These are phyloP conservation scores for Gossypium arboreum DNA, from an alignment of 345 rosid species.

Conservation along the genomic window DNA sequence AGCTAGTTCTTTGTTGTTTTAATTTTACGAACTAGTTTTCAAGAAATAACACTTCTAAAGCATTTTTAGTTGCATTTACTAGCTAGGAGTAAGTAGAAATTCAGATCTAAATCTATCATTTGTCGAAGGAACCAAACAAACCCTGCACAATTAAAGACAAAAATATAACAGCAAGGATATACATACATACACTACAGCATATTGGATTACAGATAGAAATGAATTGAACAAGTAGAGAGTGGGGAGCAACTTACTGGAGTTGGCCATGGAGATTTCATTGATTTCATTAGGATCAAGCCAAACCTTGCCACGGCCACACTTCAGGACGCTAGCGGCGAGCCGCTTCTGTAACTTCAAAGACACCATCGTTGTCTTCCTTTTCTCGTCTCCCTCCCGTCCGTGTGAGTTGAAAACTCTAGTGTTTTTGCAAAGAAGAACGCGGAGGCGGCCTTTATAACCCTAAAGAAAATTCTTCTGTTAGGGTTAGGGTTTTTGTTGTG, in stretches of 20 bases:
- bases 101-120: background rate
- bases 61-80: no score
- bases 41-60: background rate
- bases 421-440: background rate
- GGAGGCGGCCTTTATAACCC: background rate
- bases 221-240: background rate
- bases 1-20: background rate
- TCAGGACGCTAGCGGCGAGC: conserved; percentile 64
- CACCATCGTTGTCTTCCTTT: conserved; percentile 33
- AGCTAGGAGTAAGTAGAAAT: background rate
- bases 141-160: background rate
- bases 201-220: background rate
- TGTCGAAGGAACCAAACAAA: background rate
- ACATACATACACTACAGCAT: background rate
- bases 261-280: conserved; percentile 70
- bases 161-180: background rate
- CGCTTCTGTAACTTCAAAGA: conserved; percentile 68
- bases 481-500: conserved; percentile 26
- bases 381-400: conserved; percentile 3
- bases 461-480: background rate
- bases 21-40: background rate
- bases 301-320: conserved; percentile 64
- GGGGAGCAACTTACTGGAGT: conserved; percentile 45
- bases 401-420: conserved; percentile 16
- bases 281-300: conserved; percentile 73